Percentiles rank a stretch among this genome's conserved stretches.
Evolutionary conservation across 352 stramenopile genomes (phyloP).

Genomic region (Saprolegnia diclina): DNA sequence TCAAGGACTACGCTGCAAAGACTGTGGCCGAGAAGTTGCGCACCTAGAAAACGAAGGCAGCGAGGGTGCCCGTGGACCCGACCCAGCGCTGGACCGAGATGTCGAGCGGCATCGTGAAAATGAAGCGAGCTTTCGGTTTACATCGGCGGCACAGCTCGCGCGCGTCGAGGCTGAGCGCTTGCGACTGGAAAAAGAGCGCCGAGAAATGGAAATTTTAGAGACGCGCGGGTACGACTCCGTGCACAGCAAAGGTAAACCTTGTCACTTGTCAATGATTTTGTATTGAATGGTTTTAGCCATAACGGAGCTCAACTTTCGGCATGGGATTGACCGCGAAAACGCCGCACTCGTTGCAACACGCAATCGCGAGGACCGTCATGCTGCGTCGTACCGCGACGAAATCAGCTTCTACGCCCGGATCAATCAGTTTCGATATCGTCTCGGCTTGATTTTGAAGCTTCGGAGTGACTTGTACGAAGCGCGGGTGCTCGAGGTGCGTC

Average conservation of each 20-base stretch:
- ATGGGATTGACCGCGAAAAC: slow-evolving; percentile 45
- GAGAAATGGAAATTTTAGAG: slow-evolving; percentile 47
- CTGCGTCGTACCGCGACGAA: slow-evolving; percentile 52
- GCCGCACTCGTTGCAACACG: slow-evolving; percentile 19
- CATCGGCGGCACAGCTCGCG: slow-evolving; percentile 36
- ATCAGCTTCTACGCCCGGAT: slow-evolving; percentile 62
- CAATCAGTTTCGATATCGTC: slow-evolving; percentile 58
- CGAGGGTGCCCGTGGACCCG: slow-evolving; percentile 40
- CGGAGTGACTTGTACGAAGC: slow-evolving; percentile 36
- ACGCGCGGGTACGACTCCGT: slow-evolving; percentile 51
- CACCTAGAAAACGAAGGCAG: slow-evolving; percentile 45
- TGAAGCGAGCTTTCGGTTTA: slow-evolving; percentile 39
- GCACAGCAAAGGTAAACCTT: slow-evolving; percentile 36
- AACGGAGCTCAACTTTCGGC: slow-evolving; percentile 63
- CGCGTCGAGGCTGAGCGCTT: slow-evolving; percentile 54
- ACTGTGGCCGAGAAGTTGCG: slow-evolving; percentile 62
- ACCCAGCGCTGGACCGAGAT: slow-evolving; percentile 47
- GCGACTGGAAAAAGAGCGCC: slow-evolving; percentile 62
- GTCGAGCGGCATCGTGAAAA: slow-evolving; percentile 46
- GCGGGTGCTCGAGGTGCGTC: slow-evolving; percentile 48
- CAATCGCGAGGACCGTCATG: slow-evolving; percentile 44
- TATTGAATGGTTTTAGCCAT: too few relatives aligned
- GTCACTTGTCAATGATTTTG: background rate
- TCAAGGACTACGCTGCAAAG: slow-evolving; percentile 49
- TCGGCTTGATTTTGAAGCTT: slow-evolving; percentile 47